Evolutionary conservation across 2,329 filamentous ascomycete genomes (phyloP), one percentile per base, ranked within the genome.

Genomic region (Seiridium unicorne): DNA sequence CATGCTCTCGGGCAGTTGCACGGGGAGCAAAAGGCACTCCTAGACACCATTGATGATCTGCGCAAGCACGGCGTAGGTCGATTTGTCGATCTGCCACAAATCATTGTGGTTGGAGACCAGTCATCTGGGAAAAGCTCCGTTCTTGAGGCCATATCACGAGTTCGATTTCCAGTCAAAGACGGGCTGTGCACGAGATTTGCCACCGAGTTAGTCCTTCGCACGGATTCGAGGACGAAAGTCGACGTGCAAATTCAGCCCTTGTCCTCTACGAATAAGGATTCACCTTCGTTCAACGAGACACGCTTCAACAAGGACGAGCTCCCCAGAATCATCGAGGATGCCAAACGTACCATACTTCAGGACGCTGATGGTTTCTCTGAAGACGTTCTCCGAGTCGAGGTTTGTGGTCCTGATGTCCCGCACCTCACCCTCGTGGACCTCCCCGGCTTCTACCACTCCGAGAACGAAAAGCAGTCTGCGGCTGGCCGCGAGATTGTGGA

Each of bases 61-160:
- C 53, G 38, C 36, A 44, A 55, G n/a, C 53, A 42, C 26, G 36
- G 40, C 26, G 53, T 55, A 13, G 53, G 38, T 13, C 4, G 31
- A 13, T 10, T 81, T 9, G 73, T 84, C 26, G 72, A 80, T 44
- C 72, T 84, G 0, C 83, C 84, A 1, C 81, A 84, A 63, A 76
- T 86, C 44, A 79, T 88, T 4, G 84, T 88, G 4, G 83, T 83
- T 35, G 85, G 87, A 4, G 81, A 86, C 58, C 84, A 86, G 59
- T 86, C 82, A 0, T 81, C 81, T 1, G 86, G 86, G 2, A 89
- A 89, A 66, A 86, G 81, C n/a, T 88, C 84, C 0, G 84, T 89
- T 0, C 78, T 89, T 0, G 84, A 89, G 63, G 87, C 86, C 0
- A 84, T 90, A 51, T 84, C 85, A 0, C 79, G 82, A 9, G 81